These are phyloP conservation scores for Ajuga reptans DNA, from an alignment of 305 asterid genomes.

Conservation along the genomic window DNA sequence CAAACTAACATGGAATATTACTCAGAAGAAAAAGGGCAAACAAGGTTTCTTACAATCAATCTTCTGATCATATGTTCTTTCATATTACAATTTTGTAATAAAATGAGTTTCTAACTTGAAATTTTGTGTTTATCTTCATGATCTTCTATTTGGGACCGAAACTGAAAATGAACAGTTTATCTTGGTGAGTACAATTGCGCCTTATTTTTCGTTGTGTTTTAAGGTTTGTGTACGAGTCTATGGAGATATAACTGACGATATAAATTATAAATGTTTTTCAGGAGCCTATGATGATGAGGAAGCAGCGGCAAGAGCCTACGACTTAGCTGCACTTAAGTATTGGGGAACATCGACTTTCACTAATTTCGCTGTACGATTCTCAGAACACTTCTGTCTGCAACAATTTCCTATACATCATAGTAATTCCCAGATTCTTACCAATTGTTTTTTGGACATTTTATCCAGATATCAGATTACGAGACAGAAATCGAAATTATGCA, in stretches of 20 bases:
- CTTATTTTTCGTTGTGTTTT: not conserved
- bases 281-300: slow-evolving; percentile 71
- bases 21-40: slow-evolving; percentile 80
- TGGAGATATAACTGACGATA: not conserved
- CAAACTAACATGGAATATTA: slow-evolving; percentile 62
- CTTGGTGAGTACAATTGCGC: slow-evolving; percentile 49
- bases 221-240: not conserved
- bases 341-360: slow-evolving; percentile 68
- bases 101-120: slow-evolving; percentile 6
- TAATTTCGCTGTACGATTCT: slow-evolving; percentile 53
- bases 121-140: slow-evolving; percentile 16
- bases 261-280: slow-evolving; percentile 12
- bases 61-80: not conserved
- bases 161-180: slow-evolving; percentile 42
- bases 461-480: slow-evolving; percentile 59
- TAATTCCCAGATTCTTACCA: slow-evolving; percentile 9
- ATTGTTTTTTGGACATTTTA: not conserved
- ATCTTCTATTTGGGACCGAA: slow-evolving; percentile 15
- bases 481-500: slow-evolving; percentile 59
- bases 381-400: not conserved
- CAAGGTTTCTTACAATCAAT: slow-evolving; percentile 36
- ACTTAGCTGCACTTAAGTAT: slow-evolving; percentile 69
- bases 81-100: not conserved
- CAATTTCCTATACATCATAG: not conserved
- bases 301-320: slow-evolving; percentile 72